Evolutionary conservation across 306 rosid genomes (phyloP).

Genomic region (Dryas alaskensis): DNA sequence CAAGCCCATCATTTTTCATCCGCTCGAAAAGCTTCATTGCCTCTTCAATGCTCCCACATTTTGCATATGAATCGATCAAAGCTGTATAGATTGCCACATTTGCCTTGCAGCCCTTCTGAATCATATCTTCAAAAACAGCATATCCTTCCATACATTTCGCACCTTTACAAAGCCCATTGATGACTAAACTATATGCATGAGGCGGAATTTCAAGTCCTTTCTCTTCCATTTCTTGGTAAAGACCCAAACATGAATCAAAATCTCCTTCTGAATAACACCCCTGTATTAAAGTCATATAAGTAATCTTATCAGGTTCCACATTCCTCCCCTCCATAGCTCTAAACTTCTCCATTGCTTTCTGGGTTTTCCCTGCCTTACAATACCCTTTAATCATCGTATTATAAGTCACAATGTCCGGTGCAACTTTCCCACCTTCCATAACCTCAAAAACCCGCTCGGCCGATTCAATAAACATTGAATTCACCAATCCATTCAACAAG

Average conservation of each 20-base stretch:
- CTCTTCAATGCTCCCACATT: conserved; percentile 55
- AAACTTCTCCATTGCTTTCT: conserved; percentile 51
- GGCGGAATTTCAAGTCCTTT: conserved; percentile 53
- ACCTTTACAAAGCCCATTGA: conserved; percentile 62
- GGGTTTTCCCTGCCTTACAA: conserved; percentile 59
- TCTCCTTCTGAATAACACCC: conserved; percentile 59
- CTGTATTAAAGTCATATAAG: conserved; percentile 71
- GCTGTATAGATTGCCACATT: conserved; percentile 76
- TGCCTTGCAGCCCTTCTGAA: conserved; percentile 48
- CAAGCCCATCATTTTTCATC: conserved; percentile 58
- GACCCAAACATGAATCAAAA: conserved; percentile 62
- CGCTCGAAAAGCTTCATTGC: conserved; percentile 66
- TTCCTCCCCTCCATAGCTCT: conserved; percentile 54
- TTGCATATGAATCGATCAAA: conserved; percentile 65
- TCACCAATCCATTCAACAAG: conserved; percentile 70
- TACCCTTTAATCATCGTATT: conserved; percentile 81
- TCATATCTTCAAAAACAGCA: conserved; percentile 60
- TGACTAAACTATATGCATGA: conserved; percentile 65
- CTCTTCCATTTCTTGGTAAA: conserved; percentile 83
- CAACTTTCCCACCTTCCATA: conserved; percentile 55
- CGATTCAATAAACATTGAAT: conserved; percentile 54
- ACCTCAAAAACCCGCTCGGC: conserved; percentile 67
- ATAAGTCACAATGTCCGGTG: conserved; percentile 64
- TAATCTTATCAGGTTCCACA: conserved; percentile 68
- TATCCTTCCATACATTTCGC: conserved; percentile 65